Base-by-base conservation (phyloP, 2,329 filamentous ascomycete species). In the Botrytis squamosa region DNA sequence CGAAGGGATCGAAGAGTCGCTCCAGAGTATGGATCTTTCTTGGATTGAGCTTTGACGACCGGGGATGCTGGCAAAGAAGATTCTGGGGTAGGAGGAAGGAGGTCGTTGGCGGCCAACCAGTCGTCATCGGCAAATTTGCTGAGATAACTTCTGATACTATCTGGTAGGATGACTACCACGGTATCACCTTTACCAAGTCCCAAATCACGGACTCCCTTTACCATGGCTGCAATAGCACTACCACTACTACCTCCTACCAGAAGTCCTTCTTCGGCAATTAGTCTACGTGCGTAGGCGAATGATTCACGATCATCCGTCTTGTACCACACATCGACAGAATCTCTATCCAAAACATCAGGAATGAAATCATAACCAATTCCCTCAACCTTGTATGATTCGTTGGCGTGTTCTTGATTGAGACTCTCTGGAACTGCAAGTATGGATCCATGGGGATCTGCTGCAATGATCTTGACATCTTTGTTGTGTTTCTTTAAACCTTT, bases 351-450 rank as follows among this genome's bases (percentile, higher is more conserved):
- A 8, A 99, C 97, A 38, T 98, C 93, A 10, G 97, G 96, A 74
- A 99, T 92, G 82, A 99, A 99, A 83, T 99, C 96, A 82, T 99
- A 99, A 33, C 96, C 96, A 80, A 99, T 99, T 62, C 96, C 96
- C 85, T 99, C 96, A 0, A 99, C 96, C 85, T 99, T 98, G 86
- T 99, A 99, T 1, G 91, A 86, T 82, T 94, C 90, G 80, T 98
- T 95, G 75, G 89, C 88, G 81, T 91, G 89, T 76, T 93, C 91
- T 66, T 93, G 86, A 83, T 99, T 99, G 78, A 99, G 85, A 9
- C 83, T 80, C 77, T 92, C 89, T 2, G 96, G 96, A 46, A 97
- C 80, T 16, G 96, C 96, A 67, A 99, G 87, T 78, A 98, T 94
- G 74, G 94, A 97, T 70, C 96, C 96, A 68, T 95, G 89, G 0